Base-by-base conservation (phyloP, 441 rosid species). In the Gossypium gossypioides region DNA sequence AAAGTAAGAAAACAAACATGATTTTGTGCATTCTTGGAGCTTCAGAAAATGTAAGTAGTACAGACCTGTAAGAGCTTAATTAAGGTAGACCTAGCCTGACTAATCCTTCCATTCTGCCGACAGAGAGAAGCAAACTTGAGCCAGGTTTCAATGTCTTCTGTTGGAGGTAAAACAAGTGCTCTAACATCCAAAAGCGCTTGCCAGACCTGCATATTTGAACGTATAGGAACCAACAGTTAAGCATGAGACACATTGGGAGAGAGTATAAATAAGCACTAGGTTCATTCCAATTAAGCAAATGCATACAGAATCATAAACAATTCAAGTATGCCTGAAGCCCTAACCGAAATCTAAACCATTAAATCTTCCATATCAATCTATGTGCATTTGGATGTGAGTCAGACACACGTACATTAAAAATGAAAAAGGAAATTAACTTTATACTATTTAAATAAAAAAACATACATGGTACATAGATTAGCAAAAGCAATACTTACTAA, bases 41-140 rank as follows among this genome's bases (percentile, higher is more conserved):
- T 55, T 56, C 32, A 44, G 34, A 65, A 52, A 29, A 75, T 27
- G 46, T 32, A 61, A 73, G 74, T 34, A 60, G 61, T 25, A 67
- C 81, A 59, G 15, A 86, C 96, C 99, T 90, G 97, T 77, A 96
- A 77, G 63, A 96, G 97, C 81, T 89, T 90, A 77, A 93, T 84
- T 76, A 96, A 83, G 59, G 98, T 93, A 72, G 99, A 91, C 82
- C 87, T 91, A 82, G 99, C 98, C 85, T 93, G 99, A 80, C 93
- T 92, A 79, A 91, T 89, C 75, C 98, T 89, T 72, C 92, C 94
- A 86, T 73, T 96, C 82, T 93, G 83, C 58, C 93, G 88, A 80
- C 99, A 96, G 64, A 93, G 97, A 24, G 96, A 86, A 75, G 98
- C 88, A 81, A 93, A 96, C 87, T 89, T 93, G 77, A 96, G 96